A percentile compares a stretch with the other conserved stretches of the same genome.
These are phyloP conservation scores for Lathyrus oleraceus DNA, from an alignment of 306 rosid genomes.

Conservation along the genomic window DNA sequence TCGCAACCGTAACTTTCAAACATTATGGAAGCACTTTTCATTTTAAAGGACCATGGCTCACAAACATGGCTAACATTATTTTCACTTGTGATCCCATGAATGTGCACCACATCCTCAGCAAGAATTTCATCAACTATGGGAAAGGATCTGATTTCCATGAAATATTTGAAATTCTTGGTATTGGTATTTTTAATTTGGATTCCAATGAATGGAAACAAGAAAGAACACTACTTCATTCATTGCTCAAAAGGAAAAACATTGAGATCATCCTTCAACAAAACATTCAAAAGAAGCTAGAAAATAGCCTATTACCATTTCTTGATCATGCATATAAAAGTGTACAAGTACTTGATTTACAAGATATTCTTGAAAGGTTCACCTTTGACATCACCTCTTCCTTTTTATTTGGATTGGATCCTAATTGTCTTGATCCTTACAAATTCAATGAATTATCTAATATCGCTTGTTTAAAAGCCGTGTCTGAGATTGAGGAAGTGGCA, in stretches of 20 bases:
- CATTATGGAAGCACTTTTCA: conserved; percentile 28
- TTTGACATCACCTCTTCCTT: conserved; percentile 29
- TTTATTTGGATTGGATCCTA: conserved; percentile 43
- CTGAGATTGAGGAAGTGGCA: neutral
- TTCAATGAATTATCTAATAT: neutral
- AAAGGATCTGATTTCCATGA: conserved; percentile 28
- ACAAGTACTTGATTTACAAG: conserved; percentile 39
- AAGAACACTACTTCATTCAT: conserved; percentile 1
- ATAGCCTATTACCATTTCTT: conserved; percentile 41
- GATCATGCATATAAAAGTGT: neutral
- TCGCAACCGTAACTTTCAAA: neutral
- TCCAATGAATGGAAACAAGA: conserved; percentile 21
- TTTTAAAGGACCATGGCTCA: conserved; percentile 44
- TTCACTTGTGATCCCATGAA: conserved; percentile 44
- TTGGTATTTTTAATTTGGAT: conserved; percentile 29
- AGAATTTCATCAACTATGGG: conserved; percentile 24
- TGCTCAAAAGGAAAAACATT: neutral
- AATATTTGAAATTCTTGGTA: conserved; percentile 29
- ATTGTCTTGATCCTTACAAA: conserved; percentile 29
- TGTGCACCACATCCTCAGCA: conserved; percentile 34
- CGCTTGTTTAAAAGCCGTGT: neutral
- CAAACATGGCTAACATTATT: conserved; percentile 9
- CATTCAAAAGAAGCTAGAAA: conserved; percentile 33
- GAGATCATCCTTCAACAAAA: neutral
- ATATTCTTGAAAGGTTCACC: conserved; percentile 26